These are phyloP conservation scores for Solanum piurae DNA, from an alignment of 257 asterid genomes.

Conservation along the genomic window DNA sequence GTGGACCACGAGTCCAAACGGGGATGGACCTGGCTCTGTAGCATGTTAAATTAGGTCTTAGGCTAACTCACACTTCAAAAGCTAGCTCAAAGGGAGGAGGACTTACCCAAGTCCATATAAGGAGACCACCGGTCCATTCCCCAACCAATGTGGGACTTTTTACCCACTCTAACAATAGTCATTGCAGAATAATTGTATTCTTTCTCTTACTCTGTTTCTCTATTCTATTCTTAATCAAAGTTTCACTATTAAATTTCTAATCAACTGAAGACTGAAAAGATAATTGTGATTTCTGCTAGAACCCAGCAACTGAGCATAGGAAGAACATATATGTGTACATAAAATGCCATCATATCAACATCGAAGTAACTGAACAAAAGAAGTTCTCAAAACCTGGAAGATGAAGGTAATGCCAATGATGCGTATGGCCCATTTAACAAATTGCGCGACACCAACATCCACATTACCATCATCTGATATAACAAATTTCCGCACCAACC, in stretches of 20 bases:
- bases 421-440: constrained; percentile 89
- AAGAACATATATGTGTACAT: background rate
- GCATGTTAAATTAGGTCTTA: no score
- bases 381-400: constrained; percentile 46
- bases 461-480: constrained; percentile 80
- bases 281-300: background rate
- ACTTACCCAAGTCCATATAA: no score
- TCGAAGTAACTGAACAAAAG: background rate
- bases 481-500: constrained; percentile 86
- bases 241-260: background rate
- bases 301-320: background rate
- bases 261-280: background rate
- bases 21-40: no score
- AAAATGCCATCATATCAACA: background rate
- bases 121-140: no score
- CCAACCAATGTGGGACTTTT: no score
- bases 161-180: background rate
- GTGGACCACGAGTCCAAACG: no score
- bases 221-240: background rate
- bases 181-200: background rate
- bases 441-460: constrained; percentile 71
- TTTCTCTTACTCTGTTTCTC: background rate
- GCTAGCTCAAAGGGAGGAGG: no score
- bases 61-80: no score
- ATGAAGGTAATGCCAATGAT: constrained; percentile 55